Evolutionary conservation across 768 basidiomycete genomes (phyloP).

Genomic region (Hemileccinum impolitum): DNA sequence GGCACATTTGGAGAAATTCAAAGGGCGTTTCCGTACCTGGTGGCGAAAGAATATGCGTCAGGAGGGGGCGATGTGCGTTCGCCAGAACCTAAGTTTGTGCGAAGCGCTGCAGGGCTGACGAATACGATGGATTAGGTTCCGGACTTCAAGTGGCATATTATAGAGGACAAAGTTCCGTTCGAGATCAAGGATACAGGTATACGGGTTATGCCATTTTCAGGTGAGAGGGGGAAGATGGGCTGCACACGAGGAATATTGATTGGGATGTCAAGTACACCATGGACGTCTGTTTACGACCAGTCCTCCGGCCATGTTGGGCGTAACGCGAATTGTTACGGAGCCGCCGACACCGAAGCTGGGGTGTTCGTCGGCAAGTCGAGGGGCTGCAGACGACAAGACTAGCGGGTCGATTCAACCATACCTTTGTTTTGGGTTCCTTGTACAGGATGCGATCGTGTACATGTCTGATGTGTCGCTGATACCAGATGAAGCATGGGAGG

Average conservation of each 20-base stretch:
- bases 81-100: not conserved
- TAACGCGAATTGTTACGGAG: slow-evolving; percentile 38
- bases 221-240: slow-evolving; percentile 34
- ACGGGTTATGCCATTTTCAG: slow-evolving; percentile 60
- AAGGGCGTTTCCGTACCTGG: slow-evolving; percentile 78
- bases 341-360: slow-evolving; percentile 36
- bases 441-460: slow-evolving; percentile 67
- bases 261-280: slow-evolving; percentile 55
- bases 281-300: slow-evolving; percentile 56
- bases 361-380: slow-evolving; percentile 27
- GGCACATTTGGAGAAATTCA: slow-evolving; percentile 65
- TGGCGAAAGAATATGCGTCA: slow-evolving; percentile 71
- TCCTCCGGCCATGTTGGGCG: slow-evolving; percentile 36
- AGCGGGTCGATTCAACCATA: slow-evolving; percentile 47
- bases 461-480: slow-evolving; percentile 82
- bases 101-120: slow-evolving; percentile 1
- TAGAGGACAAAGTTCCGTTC: slow-evolving; percentile 65
- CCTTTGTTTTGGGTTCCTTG: slow-evolving; percentile 65
- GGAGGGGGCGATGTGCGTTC: slow-evolving; percentile 69
- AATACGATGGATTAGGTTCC: slow-evolving; percentile 54
- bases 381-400: slow-evolving; percentile 1
- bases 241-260: not conserved
- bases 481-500: slow-evolving; percentile 66
- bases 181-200: slow-evolving; percentile 65
- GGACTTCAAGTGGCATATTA: slow-evolving; percentile 78